Base-by-base conservation (phyloP, 306 rosid genomes). In the Echinosophora koreensis region DNA sequence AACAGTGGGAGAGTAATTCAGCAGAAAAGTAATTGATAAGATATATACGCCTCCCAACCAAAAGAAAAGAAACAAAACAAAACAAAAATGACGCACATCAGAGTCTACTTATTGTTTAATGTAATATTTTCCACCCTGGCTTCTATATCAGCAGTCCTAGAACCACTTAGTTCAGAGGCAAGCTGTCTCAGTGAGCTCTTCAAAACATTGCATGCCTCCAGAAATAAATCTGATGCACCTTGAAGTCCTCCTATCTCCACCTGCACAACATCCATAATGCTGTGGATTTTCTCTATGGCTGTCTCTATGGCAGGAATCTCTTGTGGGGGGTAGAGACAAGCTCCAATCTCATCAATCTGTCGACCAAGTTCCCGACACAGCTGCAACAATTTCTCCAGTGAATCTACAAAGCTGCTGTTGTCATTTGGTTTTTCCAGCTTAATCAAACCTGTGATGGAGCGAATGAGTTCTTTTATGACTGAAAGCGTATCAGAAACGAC, bases 261-360 rank as follows among this genome's bases (percentile, higher is more conserved):
- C 57, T 83, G 84, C 85, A 92, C 58, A 63, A 32, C 86, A 78
- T 95, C 88, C 18, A 89, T 67, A 66, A 76, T 65, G 87, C 85
- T 38, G 57, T 82, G 77, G 64, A 95, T 92, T 77, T 86, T 91
- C 80, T 87, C 85, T 13, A 58, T 55, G 47, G 89, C 81, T 41
- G 77, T 78, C 46, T 82, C 66, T 55, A 96, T 87, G 69, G 82
- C 66, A 54, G 84, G 62, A 83, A 81, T 71, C 84, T 90, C 99
- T 67, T 95, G 99, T 0, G 99, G 99, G 44, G 97, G 98, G 55
- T 96, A 96, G 74, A 92, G 90, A 77, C 91, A 87, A 74, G 96
- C 97, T 77, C 99, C 98, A 74, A 96, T 84, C 77, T 92, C 98
- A 60, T 96, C 99, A 28, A 92, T 84, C 85, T 89, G 89, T 15